phyloP scores from a whole-genome alignment of 2,329 filamentous ascomycete genomes.

The Diplocarpon mali region DNA sequence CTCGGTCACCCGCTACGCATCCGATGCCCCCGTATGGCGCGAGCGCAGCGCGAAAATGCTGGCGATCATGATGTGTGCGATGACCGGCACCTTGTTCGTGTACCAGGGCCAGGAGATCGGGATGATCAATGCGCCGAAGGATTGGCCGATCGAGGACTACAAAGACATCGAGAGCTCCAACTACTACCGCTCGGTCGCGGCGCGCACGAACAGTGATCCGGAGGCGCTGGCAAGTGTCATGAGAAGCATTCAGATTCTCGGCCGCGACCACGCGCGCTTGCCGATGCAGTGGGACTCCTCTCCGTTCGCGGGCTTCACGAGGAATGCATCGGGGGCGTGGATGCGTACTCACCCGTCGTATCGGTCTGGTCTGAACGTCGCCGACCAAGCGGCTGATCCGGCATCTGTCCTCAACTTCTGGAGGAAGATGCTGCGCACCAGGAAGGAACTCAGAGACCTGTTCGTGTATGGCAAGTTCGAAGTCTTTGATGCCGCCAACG shows the following conservation, averaged over 20 bases:
- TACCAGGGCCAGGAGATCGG: slow-evolving; percentile 52
- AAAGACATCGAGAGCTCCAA: slow-evolving; percentile 39
- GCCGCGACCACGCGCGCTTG: slow-evolving; percentile 54
- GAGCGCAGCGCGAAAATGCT: slow-evolving; percentile 37
- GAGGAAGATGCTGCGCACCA: slow-evolving; percentile 21
- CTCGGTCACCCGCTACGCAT: slow-evolving; percentile 39
- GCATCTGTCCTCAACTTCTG: slow-evolving; percentile 23
- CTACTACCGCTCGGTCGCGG: slow-evolving; percentile 36
- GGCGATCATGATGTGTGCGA: slow-evolving; percentile 36
- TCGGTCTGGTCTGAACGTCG: slow-evolving; percentile 42
- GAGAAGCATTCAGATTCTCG: slow-evolving; percentile 31
- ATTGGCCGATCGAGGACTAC: slow-evolving; percentile 40
- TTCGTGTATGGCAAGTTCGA: slow-evolving; percentile 52
- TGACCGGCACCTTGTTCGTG: slow-evolving; percentile 44
- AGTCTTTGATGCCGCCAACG: slow-evolving; percentile 36
- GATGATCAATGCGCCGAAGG: slow-evolving; percentile 44
- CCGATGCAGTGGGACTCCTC: slow-evolving; percentile 55
- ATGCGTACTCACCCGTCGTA: slow-evolving; percentile 47
- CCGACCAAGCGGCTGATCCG: slow-evolving; percentile 32
- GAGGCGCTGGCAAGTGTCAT: slow-evolving; percentile 36
- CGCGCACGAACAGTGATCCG: slow-evolving; percentile 23
- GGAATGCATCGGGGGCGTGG: slow-evolving; percentile 40
- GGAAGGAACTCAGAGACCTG: slow-evolving; percentile 41
- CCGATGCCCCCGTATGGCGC: slow-evolving; percentile 18
- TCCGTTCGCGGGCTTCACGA: slow-evolving; percentile 50